Evolutionary conservation across 2,329 filamentous ascomycete genomes (phyloP).

Genomic region (Blastomyces percursus): DNA sequence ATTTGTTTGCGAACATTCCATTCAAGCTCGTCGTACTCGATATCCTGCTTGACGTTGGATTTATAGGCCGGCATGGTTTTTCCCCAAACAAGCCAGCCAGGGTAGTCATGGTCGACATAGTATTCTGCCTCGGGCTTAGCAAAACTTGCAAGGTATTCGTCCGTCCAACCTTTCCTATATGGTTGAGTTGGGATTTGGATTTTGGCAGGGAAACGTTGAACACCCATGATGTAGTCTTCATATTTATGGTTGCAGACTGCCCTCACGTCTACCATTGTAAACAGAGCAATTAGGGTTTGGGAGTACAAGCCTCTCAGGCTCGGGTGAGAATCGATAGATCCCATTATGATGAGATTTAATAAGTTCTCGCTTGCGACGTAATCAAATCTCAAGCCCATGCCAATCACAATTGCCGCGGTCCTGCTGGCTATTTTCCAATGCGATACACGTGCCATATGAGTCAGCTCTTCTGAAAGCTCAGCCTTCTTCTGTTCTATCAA

Average conservation of each 20-base stretch:
- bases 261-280: slow-evolving; percentile 77
- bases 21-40: slow-evolving; percentile 77
- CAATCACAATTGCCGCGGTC: slow-evolving; percentile 81
- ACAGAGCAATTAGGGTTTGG: slow-evolving; percentile 65
- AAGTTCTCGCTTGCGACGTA: slow-evolving; percentile 71
- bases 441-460: slow-evolving; percentile 61
- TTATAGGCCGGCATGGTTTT: slow-evolving; percentile 73
- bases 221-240: slow-evolving; percentile 71
- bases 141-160: slow-evolving; percentile 67
- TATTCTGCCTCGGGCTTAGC: slow-evolving; percentile 68
- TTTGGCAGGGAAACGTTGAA: slow-evolving; percentile 66
- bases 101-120: slow-evolving; percentile 82
- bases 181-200: slow-evolving; percentile 60
- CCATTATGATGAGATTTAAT: slow-evolving; percentile 68
- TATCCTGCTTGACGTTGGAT: slow-evolving; percentile 51
- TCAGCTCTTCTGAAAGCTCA: slow-evolving; percentile 67
- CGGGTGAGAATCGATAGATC: slow-evolving; percentile 83
- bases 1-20: slow-evolving; percentile 63
- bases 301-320: slow-evolving; percentile 71
- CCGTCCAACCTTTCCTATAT: slow-evolving; percentile 69
- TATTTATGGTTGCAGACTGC: slow-evolving; percentile 79
- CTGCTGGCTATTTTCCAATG: slow-evolving; percentile 96
- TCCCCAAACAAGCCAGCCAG: slow-evolving; percentile 94
- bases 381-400: slow-evolving; percentile 84
- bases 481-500: slow-evolving; percentile 77